A percentile compares a stretch with the other conserved stretches of the same genome.
phyloP scores from a whole-genome alignment of 345 rosid genomes.

The Rhodamnia argentea region DNA sequence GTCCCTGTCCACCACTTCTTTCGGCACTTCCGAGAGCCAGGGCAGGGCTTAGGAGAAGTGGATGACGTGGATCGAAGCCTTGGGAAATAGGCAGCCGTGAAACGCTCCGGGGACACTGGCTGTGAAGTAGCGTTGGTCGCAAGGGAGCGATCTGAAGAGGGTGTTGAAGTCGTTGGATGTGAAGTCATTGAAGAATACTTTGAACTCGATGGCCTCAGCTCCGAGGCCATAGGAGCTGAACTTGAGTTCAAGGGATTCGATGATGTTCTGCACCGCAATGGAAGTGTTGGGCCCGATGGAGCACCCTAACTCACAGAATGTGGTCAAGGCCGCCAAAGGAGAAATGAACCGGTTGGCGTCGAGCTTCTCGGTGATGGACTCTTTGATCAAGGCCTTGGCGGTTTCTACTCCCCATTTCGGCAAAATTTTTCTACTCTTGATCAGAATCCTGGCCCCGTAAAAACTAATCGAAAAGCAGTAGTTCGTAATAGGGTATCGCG shows the following conservation, averaged over 20 bases:
- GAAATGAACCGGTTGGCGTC: slow-evolving; percentile 1
- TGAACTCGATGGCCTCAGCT: slow-evolving; percentile 8
- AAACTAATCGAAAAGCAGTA: neutral
- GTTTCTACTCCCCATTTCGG: slow-evolving; percentile 19
- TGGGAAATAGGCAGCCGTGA: neutral
- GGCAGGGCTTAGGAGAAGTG: slow-evolving; percentile 21
- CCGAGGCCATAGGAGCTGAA: neutral
- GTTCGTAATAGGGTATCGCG: neutral
- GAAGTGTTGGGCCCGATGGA: slow-evolving; percentile 48
- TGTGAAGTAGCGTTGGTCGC: neutral
- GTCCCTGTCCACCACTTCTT: slow-evolving; percentile 13
- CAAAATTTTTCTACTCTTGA: neutral
- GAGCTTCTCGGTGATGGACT: slow-evolving; percentile 27
- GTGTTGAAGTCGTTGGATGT: slow-evolving; percentile 31
- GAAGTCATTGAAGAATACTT: slow-evolving; percentile 25
- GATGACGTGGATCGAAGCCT: neutral
- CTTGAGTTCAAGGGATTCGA: slow-evolving; percentile 24
- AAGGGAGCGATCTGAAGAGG: slow-evolving; percentile 16
- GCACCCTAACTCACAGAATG: slow-evolving; percentile 32
- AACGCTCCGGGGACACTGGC: neutral
- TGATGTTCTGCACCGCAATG: slow-evolving; percentile 5
- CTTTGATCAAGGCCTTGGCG: slow-evolving; percentile 17
- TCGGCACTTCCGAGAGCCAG: slow-evolving; percentile 33
- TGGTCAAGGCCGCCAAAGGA: neutral
- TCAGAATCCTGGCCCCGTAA: neutral